phyloP scores from a whole-genome alignment of 495 filamentous ascomycete species.

The Xylaria telfairii region DNA sequence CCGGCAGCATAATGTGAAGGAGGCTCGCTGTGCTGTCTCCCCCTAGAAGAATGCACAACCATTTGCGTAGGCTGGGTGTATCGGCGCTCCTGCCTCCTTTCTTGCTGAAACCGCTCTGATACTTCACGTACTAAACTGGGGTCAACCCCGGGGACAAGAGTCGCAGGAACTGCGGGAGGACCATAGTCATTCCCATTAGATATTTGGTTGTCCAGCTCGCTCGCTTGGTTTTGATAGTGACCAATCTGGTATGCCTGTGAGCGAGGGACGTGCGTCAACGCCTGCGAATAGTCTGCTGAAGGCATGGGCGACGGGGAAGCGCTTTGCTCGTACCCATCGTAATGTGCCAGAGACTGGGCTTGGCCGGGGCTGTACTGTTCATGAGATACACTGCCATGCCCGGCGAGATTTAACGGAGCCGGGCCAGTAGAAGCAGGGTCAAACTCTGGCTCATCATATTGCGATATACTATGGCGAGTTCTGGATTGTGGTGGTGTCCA shows the following conservation, averaged over 20 bases:
- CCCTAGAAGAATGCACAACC: constrained; percentile 44
- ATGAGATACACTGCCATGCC: constrained; percentile 45
- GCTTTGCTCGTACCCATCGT: constrained; percentile 31
- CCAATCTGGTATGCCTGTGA: constrained; percentile 31
- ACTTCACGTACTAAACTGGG: constrained; percentile 62
- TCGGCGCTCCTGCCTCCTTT: constrained; percentile 49
- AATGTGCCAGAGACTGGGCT: constrained; percentile 31
- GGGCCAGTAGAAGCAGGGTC: constrained; percentile 51
- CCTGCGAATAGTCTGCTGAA: constrained; percentile 38
- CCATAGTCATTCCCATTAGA: constrained; percentile 41
- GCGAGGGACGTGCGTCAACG: constrained; percentile 36
- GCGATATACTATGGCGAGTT: constrained; percentile 53
- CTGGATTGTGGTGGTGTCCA: constrained; percentile 48
- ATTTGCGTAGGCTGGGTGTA: constrained; percentile 48
- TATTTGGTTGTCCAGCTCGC: constrained; percentile 41
- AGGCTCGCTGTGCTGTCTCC: constrained; percentile 49
- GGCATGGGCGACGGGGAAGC: constrained; percentile 32
- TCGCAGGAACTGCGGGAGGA: constrained; percentile 63
- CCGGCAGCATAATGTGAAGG: constrained; percentile 41
- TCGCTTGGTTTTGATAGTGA: constrained; percentile 36
- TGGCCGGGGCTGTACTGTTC: constrained; percentile 38
- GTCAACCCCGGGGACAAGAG: constrained; percentile 74
- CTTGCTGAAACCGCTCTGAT: constrained; percentile 56
- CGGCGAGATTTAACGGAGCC: constrained; percentile 53
- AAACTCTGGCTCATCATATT: constrained; percentile 44